Conservation (phyloP, 2,329 filamentous ascomycete species). For the Xylaria sp. region DNA sequence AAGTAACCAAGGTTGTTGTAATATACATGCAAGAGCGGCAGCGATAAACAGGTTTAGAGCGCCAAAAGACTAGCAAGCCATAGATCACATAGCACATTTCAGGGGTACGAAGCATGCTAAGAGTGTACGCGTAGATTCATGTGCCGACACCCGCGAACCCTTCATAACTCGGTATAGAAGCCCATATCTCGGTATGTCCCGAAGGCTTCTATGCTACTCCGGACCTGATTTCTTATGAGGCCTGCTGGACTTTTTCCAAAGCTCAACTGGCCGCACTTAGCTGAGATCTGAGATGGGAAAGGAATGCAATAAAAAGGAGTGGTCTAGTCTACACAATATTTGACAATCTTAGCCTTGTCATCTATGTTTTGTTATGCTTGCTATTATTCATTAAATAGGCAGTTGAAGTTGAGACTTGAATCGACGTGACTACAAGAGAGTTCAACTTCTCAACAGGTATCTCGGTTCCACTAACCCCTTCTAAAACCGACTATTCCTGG, state of each 20-base stretch:
- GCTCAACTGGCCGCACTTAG: no score
- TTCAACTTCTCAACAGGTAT: no score
- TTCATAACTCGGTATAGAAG: background rate
- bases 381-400: no score
- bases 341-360: no score
- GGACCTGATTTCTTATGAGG: background rate
- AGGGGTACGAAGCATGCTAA: background rate
- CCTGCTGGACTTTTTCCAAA: background rate
- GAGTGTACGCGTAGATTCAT: background rate
- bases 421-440: no score
- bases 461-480: no score
- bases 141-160: background rate
- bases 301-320: no score
- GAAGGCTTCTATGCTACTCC: background rate
- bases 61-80: background rate
- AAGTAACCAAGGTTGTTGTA: conserved; percentile 6
- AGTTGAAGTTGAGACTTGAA: no score
- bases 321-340: no score
- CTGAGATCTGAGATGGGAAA: no score
- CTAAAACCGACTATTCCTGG: background rate
- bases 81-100: background rate
- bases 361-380: no score
- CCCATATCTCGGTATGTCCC: background rate
- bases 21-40: conserved; percentile 8
- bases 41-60: background rate